Base-by-base conservation (phyloP, 306 rosid genomes). In the Cicer bijugum region DNA sequence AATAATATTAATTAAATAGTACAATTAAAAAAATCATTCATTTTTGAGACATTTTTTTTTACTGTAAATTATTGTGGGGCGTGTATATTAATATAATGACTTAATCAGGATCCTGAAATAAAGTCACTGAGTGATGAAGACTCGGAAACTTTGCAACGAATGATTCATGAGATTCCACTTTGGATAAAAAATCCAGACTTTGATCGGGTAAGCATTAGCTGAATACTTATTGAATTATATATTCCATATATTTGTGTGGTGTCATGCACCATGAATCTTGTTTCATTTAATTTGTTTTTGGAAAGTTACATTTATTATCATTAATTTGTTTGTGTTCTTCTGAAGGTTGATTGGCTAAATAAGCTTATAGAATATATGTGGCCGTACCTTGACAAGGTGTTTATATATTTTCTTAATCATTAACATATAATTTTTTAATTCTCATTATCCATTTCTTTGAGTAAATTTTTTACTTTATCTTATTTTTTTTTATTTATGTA, bases 361-460 rank as follows among this genome's bases (percentile, higher is more conserved):
- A 91, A 76, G 80, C 84, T 93, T 72, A 66, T 93, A 44, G 83
- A 80, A 51, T 87, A 80, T 51, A 91, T 93, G 97, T 93, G 98
- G 97, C 98, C 98, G n/a, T 89, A 84, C 75, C 97, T 93, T 11
- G 88, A 93, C 78, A 93, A 91, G 98, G 98, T 93, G 60, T 8
- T 6, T 35, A 7, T 74, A 5, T 40, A 9, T 59, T 9, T 10
- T n/a, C 11, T 10, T 37, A 10, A 46, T 5, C 11, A 8, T 12
- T 39, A 50, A 28, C 28, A n/a, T 69, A 8, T 14, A 2, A 0
- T 5, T 47, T 35, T 17, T 20, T 59, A 15, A 46, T 55, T 7
- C 69, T 17, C 37, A 43, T 23, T 70, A 8, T 19, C 38, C 56
- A 20, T 64, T 75, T 39, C 12, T 45, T 12, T 58, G 40, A 50